Percentiles rank a stretch among this genome's conserved stretches.
These are phyloP conservation scores for Secale cereale DNA, from an alignment of 176 grass and related monocot species.

Conservation along the genomic window DNA sequence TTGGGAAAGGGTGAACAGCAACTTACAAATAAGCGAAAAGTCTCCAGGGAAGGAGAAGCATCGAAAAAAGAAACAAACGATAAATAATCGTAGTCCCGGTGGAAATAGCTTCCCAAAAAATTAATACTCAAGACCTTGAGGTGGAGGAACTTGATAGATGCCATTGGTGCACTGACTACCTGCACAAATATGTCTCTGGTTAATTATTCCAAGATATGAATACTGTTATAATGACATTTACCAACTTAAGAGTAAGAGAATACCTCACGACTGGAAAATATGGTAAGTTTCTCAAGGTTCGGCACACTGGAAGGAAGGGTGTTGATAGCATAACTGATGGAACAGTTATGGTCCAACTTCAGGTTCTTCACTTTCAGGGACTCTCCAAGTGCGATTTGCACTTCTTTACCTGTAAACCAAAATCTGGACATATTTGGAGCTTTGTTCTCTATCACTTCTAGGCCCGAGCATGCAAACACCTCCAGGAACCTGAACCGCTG, in stretches of 20 bases:
- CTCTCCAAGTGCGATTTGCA: not conserved
- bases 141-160: not conserved
- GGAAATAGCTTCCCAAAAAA: fast-evolving
- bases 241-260: not conserved
- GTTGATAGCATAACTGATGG: not conserved
- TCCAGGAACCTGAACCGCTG: not conserved
- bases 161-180: not conserved
- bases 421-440: not conserved
- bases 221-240: not conserved
- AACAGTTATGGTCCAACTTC: not conserved
- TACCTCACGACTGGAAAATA: not conserved
- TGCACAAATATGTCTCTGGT: not conserved
- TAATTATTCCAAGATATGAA: not conserved
- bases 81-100: not conserved
- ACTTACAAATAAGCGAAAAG: not conserved
- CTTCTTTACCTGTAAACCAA: not conserved
- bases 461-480: not conserved
- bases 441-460: not conserved
- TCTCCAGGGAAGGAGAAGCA: slow-evolving; percentile 7
- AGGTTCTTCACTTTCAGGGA: not conserved
- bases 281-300: slow-evolving; percentile 13
- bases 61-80: slow-evolving; percentile 3
- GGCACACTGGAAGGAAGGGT: not conserved
- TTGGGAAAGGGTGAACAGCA: not conserved
- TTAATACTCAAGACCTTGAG: not conserved